These are phyloP conservation scores for Helianthus tuberosus DNA, from an alignment of 129 eudicot species.

Conservation along the genomic window DNA sequence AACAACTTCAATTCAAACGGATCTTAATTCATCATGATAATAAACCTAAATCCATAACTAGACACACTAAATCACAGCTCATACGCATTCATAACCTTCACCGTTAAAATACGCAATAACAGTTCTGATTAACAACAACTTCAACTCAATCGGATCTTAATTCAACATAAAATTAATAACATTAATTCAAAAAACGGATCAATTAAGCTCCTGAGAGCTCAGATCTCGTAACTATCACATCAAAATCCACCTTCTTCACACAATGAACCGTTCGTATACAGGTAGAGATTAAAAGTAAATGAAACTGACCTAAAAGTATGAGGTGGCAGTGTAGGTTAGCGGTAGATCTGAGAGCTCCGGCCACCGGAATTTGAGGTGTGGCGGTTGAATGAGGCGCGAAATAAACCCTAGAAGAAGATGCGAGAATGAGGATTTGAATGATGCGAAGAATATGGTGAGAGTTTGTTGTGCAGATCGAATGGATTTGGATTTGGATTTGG, in stretches of 20 bases:
- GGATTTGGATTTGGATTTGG: constrained; percentile 4
- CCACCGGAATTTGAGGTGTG: constrained; percentile 11
- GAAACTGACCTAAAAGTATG: constrained; percentile 21
- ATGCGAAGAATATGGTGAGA: constrained; percentile 32
- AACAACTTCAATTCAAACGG: too few relatives aligned
- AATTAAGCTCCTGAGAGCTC: constrained; percentile 25
- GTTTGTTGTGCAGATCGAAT: constrained; percentile 16
- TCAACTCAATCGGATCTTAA: constrained; percentile 21
- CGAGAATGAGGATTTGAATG: constrained; percentile 2
- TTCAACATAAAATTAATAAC: not conserved
- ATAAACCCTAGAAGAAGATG: constrained; percentile 34
- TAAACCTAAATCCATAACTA: not conserved
- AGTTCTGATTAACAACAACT: not conserved
- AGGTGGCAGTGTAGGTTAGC: not conserved
- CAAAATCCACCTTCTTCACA: constrained; percentile 22
- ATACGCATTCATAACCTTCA: not conserved
- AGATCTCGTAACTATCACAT: constrained; percentile 30
- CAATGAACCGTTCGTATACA: constrained; percentile 1
- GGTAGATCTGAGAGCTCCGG: constrained; percentile 34
- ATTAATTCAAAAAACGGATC: not conserved
- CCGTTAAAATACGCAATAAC: too few relatives aligned
- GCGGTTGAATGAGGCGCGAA: constrained; percentile 29
- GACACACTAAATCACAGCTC: constrained; percentile 6
- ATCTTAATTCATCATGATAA: too few relatives aligned
- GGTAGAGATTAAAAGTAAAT: not conserved